These are phyloP conservation scores for Talaromyces sp. DNA, from an alignment of 2,329 filamentous ascomycete species.

Conservation along the genomic window DNA sequence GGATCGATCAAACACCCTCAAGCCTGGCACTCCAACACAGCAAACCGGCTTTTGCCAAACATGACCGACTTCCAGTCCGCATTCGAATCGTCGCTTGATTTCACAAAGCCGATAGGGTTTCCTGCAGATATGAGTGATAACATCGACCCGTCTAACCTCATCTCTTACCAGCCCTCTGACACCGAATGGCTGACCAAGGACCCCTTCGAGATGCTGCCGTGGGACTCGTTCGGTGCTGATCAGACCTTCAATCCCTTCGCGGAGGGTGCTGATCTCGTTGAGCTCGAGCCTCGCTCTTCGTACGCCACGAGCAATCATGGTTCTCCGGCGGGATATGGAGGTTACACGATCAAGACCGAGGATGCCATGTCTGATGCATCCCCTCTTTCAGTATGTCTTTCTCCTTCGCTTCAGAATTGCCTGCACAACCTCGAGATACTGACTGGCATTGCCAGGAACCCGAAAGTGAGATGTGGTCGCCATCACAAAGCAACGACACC, in stretches of 20 bases:
- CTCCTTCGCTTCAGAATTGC: not conserved
- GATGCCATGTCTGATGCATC: slow-evolving; percentile 17
- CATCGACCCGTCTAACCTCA: slow-evolving; percentile 13
- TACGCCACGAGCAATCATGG: slow-evolving; percentile 8
- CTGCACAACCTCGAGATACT: not conserved
- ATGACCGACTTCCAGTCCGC: slow-evolving; percentile 13
- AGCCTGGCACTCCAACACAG: not conserved
- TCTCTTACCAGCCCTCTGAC: slow-evolving; percentile 11
- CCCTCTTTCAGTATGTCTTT: slow-evolving; percentile 16
- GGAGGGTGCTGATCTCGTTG: slow-evolving; percentile 6
- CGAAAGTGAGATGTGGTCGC: slow-evolving; percentile 18
- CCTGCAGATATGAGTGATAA: slow-evolving; percentile 10
- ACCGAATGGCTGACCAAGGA: slow-evolving; percentile 18
- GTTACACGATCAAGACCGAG: slow-evolving; percentile 16
- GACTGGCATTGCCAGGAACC: slow-evolving; percentile 1
- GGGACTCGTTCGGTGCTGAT: slow-evolving; percentile 13
- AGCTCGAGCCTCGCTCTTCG: slow-evolving; percentile 12
- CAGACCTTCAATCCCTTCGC: slow-evolving; percentile 12
- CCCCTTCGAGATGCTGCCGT: slow-evolving; percentile 14
- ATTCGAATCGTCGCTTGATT: slow-evolving; percentile 14
- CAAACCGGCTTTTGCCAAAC: not conserved
- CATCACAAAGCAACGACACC: slow-evolving; percentile 12
- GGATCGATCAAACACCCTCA: not conserved
- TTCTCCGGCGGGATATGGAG: slow-evolving; percentile 14
- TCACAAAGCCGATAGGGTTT: slow-evolving; percentile 15